These are phyloP conservation scores for Gynochthodes officinalis DNA, from an alignment of 257 asterid genomes.

Conservation along the genomic window DNA sequence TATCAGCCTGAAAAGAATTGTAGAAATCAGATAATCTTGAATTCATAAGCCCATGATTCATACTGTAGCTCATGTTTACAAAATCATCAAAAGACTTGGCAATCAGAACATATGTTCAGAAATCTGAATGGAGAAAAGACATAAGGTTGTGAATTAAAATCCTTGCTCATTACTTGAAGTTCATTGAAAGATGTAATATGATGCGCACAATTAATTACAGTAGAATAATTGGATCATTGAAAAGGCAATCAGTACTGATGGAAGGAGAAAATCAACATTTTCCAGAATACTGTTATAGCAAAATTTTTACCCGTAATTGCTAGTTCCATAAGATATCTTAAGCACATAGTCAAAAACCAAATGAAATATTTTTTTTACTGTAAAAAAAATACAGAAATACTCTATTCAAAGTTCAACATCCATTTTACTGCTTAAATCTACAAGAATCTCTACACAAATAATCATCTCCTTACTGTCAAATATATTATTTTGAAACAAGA, in stretches of 20 bases:
- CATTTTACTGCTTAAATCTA: too few relatives aligned
- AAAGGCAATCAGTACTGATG: neutral
- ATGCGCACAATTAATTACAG: neutral
- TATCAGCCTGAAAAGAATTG: neutral
- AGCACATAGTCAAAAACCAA: neutral
- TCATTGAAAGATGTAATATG: neutral
- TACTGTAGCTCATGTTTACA: neutral
- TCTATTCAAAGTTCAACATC: too few relatives aligned
- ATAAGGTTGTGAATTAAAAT: too few relatives aligned
- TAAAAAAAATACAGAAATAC: too few relatives aligned
- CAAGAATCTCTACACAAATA: too few relatives aligned
- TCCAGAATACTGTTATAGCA: neutral
- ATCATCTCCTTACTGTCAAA: too few relatives aligned
- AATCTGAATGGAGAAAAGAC: neutral
- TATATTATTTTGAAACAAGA: too few relatives aligned
- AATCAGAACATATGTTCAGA: neutral
- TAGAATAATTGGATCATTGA: neutral
- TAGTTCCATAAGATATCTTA: neutral
- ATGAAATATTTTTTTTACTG: neutral
- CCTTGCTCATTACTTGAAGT: too few relatives aligned
- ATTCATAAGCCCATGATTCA: neutral
- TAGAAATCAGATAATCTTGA: neutral
- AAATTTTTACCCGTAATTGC: neutral
- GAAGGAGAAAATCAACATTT: neutral
- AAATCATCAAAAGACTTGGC: neutral